Base-by-base conservation (phyloP, 805 yeast genomes). In the Diddensiella santjacobensis region DNA sequence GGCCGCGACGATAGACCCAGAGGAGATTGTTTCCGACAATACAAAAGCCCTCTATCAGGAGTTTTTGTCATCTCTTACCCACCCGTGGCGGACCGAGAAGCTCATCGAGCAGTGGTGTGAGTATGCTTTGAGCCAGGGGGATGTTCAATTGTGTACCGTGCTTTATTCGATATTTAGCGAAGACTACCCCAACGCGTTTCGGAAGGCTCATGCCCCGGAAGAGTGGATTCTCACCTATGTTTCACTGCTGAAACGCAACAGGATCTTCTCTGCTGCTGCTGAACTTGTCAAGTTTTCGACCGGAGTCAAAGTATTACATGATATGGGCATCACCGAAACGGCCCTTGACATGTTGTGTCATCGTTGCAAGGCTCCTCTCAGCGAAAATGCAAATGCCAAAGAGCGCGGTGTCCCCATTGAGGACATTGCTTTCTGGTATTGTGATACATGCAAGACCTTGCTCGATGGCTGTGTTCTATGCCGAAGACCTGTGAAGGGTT, bases 401-500 rank as follows among this genome's bases (percentile, higher is more conserved):
- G 48, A 58, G 3, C 64, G 63, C 30, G 78, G 80, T 58, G 23
- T 40, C 15, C 20, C 40, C 15, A 18, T 19, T 5, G 19, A 23
- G 4, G 47, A 51, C 3, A 29, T 35, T 13, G 96, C 95, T 1
- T 81, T 75, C 57, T 89, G 96, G 96, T 86, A 83, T 63, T 90
- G 97, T 67, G 87, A 81, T 45, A 73, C 71, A 19, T 90, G 97
- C 63, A 67, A 73, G 8, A 70, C 67, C 44, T 69, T 70, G 13
- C 81, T 80, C 51, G 82, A 80, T 50, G 75, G 80, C n/a, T 90
- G 97, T 65, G 73, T 82, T 22, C 78, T 82, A 52, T 90, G 97
- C 64, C 75, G 83, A 52, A 84, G 78, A 59, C 87, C 95, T 0
- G 72, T 90, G 58, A 79, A 77, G 55, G 95, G 95, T 0, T 70